A percentile compares a stretch with the other conserved stretches of the same genome.
These are phyloP conservation scores for Daldinia sp. DNA, from an alignment of 2,329 filamentous ascomycete species.

Conservation along the genomic window DNA sequence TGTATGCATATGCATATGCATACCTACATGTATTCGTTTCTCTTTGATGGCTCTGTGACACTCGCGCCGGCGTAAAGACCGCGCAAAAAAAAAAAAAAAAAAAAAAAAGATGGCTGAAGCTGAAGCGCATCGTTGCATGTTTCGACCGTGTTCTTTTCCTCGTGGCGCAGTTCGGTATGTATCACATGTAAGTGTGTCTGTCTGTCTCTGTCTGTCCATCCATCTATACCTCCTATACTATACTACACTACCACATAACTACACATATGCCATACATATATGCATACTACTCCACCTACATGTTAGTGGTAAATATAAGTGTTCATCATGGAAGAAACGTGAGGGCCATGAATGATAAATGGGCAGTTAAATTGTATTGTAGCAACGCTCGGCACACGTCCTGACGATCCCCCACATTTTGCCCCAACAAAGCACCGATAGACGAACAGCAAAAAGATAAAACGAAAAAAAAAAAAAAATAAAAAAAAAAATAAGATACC, in stretches of 20 bases:
- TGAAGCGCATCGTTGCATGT: not conserved
- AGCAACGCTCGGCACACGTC: slow-evolving; percentile 3
- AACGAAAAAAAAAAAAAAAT: not conserved
- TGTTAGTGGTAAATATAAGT: not conserved
- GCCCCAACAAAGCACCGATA: not conserved
- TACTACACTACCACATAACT: no score
- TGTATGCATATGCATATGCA: not conserved
- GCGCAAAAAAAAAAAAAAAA: no score
- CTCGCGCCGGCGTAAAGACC: not conserved
- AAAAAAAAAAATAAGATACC: no score
- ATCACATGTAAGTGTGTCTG: not conserved
- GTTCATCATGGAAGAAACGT: slow-evolving; percentile 14
- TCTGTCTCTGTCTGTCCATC: no score
- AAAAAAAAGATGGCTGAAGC: no score
- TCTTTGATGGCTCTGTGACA: not conserved
- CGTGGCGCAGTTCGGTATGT: not conserved
- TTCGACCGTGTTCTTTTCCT: not conserved
- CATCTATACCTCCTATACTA: no score
- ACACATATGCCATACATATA: slow-evolving; percentile 16
- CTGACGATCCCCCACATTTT: slow-evolving; percentile 10
- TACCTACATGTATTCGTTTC: not conserved
- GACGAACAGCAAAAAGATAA: not conserved
- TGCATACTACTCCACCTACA: slow-evolving; percentile 15
- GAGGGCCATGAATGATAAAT: slow-evolving; percentile 21
- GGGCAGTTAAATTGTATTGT: not conserved